Base-by-base conservation (phyloP, 208 protist species). In the Leishmania martiniquensis region DNA sequence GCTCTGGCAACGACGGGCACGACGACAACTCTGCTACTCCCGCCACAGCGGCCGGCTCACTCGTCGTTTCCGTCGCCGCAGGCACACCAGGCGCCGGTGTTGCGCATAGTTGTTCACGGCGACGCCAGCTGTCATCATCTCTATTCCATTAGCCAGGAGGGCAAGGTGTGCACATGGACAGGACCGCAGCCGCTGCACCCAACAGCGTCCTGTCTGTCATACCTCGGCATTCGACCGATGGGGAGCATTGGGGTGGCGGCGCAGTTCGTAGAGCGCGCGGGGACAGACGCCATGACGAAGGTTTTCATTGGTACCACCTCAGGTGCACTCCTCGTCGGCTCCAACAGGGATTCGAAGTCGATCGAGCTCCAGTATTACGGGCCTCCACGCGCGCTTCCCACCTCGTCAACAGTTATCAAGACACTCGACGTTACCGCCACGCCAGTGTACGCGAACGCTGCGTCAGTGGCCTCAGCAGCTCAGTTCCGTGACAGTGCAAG, bases 71-170 rank as follows among this genome's bases (percentile, higher is more conserved):
- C 92, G 4, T 92, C 85, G 5, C 92, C 90, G 32, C 82, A 88
- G 45, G 79, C 89, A 7, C 91, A 95, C 66, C 89, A 91, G 39
- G 72, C 75, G 5, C 82, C 81, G 25, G 82, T 93, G 49, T 78
- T 96, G 83, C 70, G 67, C 17, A 55, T 96, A 32, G 82, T 82
- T n/a, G 77, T 96, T 7, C 84, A 87, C 65, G 92, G 92, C 15
- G 89, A 94, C 65, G 65, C 67, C 45, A 93, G 77, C 77, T 82
- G 81, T 42, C 88, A 94, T 68, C 89, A 91, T 76, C 81, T 94
- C 6, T 90, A 91, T 83, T 89, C 87, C 25, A 77, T 96, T 29
- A 91, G 90, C 63, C 79, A 91, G 63, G 90, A 96, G 37, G 92
- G 90, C 3, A 81, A 85, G 34, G 87, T 96, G 29, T 92, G 88